Base-by-base conservation (phyloP, 768 basidiomycete genomes). In the Naganishia kalamii region DNA sequence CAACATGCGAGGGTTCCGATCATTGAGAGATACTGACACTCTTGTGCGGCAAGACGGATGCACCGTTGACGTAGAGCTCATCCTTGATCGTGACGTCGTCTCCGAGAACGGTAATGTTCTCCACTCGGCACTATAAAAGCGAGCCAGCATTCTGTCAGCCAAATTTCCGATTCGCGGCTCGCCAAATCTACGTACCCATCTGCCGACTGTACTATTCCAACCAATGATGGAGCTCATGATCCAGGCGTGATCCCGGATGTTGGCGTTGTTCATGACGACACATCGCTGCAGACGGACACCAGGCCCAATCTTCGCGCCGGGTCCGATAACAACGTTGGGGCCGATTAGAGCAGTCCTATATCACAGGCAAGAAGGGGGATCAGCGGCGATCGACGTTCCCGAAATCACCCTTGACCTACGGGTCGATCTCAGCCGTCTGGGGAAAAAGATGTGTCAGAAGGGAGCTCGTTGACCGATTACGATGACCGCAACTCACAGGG, bases 1-100 rank as follows among this genome's bases (percentile, higher is more conserved):
- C 23, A 4, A 4, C 19, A 8, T 57, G 17, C 35, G 7, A 6
- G 29, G 7, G 23, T 32, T 6, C 43, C 29, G 35, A 35, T 23
- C 43, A 3, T 17, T 13, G 33, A 1, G n/a, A n/a, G n/a, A 43
- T 23, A 74, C 75, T 72, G 64, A 77, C 75, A 67, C 75, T 77
- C 74, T 78, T 78, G 74, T 78, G 76, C 27, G 76, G 79, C 49
- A 79, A 69, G 46, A 79, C 78, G 7, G 76, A 77, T 59, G 79
- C 81, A 29, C 80, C 80, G 68, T 80, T 80, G 68, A 81, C 73
- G 70, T 75, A 79, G 17, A 81, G 69, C 70, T 81, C 81, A 66
- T 81, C 81, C 77, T 81, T 81, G 77, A 81, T 79, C 35, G 77
- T 75, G 25, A 81, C 80, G 60, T 81, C 81, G 70, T 81, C 81